A percentile compares a stretch with the other conserved stretches of the same genome.
Conservation (phyloP, 2,329 filamentous ascomycete genomes). For the Raffaelea arxii region DNA sequence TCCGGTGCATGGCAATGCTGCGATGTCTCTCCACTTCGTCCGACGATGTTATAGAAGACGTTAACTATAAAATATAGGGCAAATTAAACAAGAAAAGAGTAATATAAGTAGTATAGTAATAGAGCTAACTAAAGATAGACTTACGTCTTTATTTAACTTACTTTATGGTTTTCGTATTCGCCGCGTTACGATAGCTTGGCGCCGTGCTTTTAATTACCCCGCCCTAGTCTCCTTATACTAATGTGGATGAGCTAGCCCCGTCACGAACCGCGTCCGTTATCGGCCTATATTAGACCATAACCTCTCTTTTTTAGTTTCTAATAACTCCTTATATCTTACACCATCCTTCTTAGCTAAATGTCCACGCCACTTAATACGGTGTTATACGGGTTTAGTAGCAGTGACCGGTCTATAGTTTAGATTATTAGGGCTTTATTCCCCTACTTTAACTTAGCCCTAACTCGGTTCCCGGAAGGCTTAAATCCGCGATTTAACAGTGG, state of each 20-base stretch:
- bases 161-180: background rate
- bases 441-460: too few relatives aligned
- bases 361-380: background rate
- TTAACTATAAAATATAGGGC: background rate
- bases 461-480: too few relatives aligned
- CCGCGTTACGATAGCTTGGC: background rate
- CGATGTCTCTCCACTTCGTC: background rate
- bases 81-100: background rate
- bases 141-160: background rate
- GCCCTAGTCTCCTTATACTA: background rate
- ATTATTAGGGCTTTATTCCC: too few relatives aligned
- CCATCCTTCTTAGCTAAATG: background rate
- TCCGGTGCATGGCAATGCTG: background rate
- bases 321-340: background rate
- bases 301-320: background rate
- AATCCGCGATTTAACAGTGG: too few relatives aligned
- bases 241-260: too few relatives aligned
- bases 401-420: too few relatives aligned
- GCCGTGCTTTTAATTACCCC: background rate
- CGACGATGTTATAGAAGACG: background rate
- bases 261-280: background rate
- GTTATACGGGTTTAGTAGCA: background rate
- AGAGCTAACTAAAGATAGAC: background rate
- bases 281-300: background rate
- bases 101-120: background rate